Conservation (phyloP, 495 filamentous ascomycete genomes). For the Aspergillus steynii region DNA sequence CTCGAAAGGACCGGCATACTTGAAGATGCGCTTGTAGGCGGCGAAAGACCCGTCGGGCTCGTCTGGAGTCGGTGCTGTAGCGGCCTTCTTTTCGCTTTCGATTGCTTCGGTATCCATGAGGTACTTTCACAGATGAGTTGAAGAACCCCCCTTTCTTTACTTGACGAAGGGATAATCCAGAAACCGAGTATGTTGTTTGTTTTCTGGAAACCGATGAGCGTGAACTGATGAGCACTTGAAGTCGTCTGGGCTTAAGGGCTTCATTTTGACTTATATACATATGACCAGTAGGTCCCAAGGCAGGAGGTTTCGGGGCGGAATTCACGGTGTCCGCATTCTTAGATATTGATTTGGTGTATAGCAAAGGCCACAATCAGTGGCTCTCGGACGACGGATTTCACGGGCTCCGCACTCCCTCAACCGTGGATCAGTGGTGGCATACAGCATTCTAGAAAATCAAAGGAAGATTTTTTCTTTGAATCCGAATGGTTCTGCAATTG, state of each 20-base stretch:
- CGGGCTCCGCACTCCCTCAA: constrained; percentile 1
- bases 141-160: too few species aligned
- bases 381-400: constrained; percentile 1
- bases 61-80: not conserved
- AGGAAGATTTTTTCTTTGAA: too few species aligned
- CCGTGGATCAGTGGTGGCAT: not conserved
- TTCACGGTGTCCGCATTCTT: constrained; percentile 1
- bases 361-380: constrained; percentile 1
- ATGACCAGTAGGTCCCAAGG: not conserved
- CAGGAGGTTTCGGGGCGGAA: not conserved
- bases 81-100: constrained; percentile 2
- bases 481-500: too few species aligned
- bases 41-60: constrained; percentile 1
- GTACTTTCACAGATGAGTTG: not conserved
- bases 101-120: constrained; percentile 5
- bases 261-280: not conserved
- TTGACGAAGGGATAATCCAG: too few species aligned
- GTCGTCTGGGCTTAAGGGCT: not conserved
- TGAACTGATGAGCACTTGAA: not conserved
- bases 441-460: too few species aligned
- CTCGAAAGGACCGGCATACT: constrained; percentile 1
- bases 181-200: too few species aligned
- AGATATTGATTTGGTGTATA: constrained; percentile 1
- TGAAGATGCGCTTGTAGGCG: constrained; percentile 6
- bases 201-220: too few species aligned